Evolutionary conservation across 78 protist genomes (phyloP), one percentile per base, ranked within the genome.

Genomic region (Monosiga brevicollis): DNA sequence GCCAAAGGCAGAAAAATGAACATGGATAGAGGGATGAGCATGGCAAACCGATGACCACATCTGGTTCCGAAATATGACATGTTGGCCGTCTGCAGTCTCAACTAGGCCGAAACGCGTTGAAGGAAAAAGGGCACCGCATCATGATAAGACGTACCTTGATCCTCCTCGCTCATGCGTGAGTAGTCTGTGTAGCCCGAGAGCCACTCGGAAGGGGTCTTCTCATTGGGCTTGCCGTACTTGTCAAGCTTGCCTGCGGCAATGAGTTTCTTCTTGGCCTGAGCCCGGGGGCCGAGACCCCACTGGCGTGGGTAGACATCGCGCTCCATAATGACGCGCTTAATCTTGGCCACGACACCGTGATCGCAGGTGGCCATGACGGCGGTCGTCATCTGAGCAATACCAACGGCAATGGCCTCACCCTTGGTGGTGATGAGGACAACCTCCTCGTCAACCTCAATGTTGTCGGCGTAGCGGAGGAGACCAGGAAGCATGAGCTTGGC

Each of bases 251-350:
- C 99, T n/a, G 81, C 97, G 34, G 49, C 38, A 82, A 94, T 92
- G 89, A 98, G 86, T 73, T 72, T 73, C 94, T 97, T 95, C 98
- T 97, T 97, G 88, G 70, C 79, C 79, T 40, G 40, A 36, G 98
- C 98, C 43, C 87, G 76, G 26, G 99, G 99, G 40, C 99, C 98
- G 23, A 94, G 89, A 41, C 99, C 99, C 99, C 99, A 98, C 41
- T 86, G 80, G 39, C 96, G 88, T 34, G 99, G 99, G 92, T 99
- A 99, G 22, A 97, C 95, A 90, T 97, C 98, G 37, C 99, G 90
- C 84, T 99, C 99, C 99, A 99, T 98, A 88, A 99, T 92, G 41
- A 99, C 99, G 32, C 99, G 95, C 95, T 99, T 99, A 87, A 95
- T 95, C 88, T 95, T 94, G 78, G 99, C 99, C n/a, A 96, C 99